Base-by-base conservation (phyloP, 108 stramenopile genomes). In the Mediolabrus comicus region DNA sequence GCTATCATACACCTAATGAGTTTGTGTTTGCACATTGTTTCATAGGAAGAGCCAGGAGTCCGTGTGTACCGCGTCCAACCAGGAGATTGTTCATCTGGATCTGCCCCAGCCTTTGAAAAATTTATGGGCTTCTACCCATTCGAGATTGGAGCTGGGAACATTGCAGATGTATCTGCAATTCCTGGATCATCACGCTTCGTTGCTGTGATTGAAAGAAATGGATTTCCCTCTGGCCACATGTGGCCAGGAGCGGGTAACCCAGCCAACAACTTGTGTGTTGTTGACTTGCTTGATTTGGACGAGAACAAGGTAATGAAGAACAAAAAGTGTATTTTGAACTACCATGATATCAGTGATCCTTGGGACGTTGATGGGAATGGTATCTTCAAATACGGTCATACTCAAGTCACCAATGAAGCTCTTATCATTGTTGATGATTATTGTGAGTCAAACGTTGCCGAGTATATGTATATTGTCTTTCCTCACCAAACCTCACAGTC, bases 351-450 rank as follows among this genome's bases (percentile, higher is more conserved):
- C 39, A 24, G 27, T 27, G 78, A 79, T 67, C 78, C 78, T 10
- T 79, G 72, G 71, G 78, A 79, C 62, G 78, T 73, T 0, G 78
- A 79, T 39, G 78, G 78, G 31, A 79, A 79, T 55, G 78, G 78
- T 3, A 79, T 79, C 67, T 68, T 73, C 58, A 26, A 62, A n/a
- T 79, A 79, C 43, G 78, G 66, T 3, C 72, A 73, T 27, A 79
- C 72, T 30, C 78, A 79, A 54, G 72, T 79, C 25, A 73, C 72
- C 7, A 72, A 72, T 31, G 78, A 79, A 57, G 51, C 43, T 12
- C 14, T 79, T 28, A 62, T 79, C 53, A 72, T 79, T 8, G 78
- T 79, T 6, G 78, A 79, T 62, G 78, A 79, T 62, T 79, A 79
- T 36, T 79, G 78, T 32, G 3, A 41, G 39, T 41, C 39, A 16